phyloP scores from a whole-genome alignment of 2,329 filamentous ascomycete genomes.

The Pseudogymnoascus sp. region DNA sequence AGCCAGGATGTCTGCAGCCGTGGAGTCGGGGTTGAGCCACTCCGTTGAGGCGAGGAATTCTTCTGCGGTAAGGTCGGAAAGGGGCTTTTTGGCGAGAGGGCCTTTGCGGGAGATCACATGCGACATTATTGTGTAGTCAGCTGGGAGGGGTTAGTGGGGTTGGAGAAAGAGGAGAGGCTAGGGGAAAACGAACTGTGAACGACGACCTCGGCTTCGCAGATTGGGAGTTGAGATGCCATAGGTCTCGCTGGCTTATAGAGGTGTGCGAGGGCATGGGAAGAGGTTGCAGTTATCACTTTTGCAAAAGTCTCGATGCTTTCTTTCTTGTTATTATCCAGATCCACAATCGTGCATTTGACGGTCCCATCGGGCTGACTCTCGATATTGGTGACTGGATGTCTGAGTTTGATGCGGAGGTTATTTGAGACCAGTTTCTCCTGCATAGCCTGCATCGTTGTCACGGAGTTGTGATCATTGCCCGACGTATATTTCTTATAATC shows the following conservation, averaged over 20 bases:
- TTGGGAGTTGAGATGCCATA: slow-evolving; percentile 1
- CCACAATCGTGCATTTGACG: neutral
- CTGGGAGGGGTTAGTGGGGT: neutral
- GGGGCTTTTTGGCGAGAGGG: neutral
- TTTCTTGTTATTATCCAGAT: neutral
- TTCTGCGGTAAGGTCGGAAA: neutral
- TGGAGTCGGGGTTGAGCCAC: neutral
- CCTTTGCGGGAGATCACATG: neutral
- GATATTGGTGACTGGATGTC: neutral
- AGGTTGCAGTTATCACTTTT: neutral
- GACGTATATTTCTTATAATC: neutral
- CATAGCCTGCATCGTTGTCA: slow-evolving; percentile 2
- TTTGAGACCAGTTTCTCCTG: neutral
- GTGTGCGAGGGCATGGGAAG: neutral
- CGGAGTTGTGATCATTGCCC: neutral
- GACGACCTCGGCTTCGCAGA: neutral
- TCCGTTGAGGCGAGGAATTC: neutral
- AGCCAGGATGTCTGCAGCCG: neutral
- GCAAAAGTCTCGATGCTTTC: neutral
- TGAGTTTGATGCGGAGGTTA: neutral
- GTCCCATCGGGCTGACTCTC: neutral
- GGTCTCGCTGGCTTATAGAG: neutral
- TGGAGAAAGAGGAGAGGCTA: rapidly evolving
- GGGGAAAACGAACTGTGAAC: neutral
- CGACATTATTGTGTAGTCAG: neutral